phyloP scores from a whole-genome alignment of 257 asterid genomes.

The Schizonepeta tenuifolia region DNA sequence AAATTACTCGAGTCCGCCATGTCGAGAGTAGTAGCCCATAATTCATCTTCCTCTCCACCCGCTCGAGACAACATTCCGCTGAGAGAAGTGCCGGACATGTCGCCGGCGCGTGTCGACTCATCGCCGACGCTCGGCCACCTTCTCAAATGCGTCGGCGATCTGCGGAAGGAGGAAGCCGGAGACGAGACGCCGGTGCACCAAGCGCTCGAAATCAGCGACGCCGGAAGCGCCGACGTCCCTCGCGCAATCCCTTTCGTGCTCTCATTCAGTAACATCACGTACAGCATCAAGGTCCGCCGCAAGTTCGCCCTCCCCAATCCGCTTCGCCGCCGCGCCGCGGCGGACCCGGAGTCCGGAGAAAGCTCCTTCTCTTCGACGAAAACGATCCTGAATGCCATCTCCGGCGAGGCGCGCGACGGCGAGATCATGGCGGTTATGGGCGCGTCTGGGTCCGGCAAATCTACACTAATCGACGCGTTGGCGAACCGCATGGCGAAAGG shows the following conservation, averaged over 20 bases:
- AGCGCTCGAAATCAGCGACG: constrained; percentile 56
- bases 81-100: background rate
- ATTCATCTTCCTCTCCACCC: constrained; percentile 28
- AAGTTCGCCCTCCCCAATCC: constrained; percentile 29
- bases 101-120: constrained; percentile 14
- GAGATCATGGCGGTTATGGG: constrained; percentile 84
- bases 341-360: constrained; percentile 37
- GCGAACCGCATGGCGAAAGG: constrained; percentile 72
- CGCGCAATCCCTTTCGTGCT: constrained; percentile 61
- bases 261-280: constrained; percentile 61
- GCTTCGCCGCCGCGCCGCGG: constrained; percentile 21
- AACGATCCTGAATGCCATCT: constrained; percentile 56
- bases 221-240: constrained; percentile 29
- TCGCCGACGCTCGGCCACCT: constrained; percentile 58
- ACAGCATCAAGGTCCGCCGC: constrained; percentile 47
- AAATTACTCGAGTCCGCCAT: background rate
- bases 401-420: constrained; percentile 81
- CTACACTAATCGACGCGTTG: constrained; percentile 71
- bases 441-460: constrained; percentile 81
- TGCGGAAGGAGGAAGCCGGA: constrained; percentile 60
- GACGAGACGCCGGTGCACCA: constrained; percentile 83
- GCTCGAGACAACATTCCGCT: constrained; percentile 34
- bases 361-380: constrained; percentile 36
- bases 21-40: constrained; percentile 43
- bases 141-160: constrained; percentile 52